Evolutionary conservation across 2,329 filamentous ascomycete genomes (phyloP), one percentile per base, ranked within the genome.

Genomic region (Xylariaceae sp.): DNA sequence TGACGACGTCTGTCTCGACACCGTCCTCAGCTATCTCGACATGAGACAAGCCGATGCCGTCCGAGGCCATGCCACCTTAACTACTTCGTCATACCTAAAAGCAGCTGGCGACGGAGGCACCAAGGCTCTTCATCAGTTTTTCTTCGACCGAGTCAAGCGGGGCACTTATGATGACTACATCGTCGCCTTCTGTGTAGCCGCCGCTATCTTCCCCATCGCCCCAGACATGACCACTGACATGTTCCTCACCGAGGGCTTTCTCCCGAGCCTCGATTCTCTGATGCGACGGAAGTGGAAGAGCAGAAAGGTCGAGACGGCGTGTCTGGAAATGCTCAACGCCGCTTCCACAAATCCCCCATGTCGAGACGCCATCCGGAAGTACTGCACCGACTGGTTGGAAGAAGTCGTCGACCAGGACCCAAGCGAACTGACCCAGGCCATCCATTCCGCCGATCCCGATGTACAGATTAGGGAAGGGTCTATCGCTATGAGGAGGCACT

Each of bases 101-200:
- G 86, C 88, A 23, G 86, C 89, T 2, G 85, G 86, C 50, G 84
- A 93, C 12, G 81, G 84, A 6, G 91, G 91, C 2, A 81, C 86
- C 62, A 80, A 85, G 62, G 83, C 87, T 62, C 84, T 97, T 48
- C 83, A 84, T 4, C 82, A 83, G 4, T 93, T 95, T 71, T 89
- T 97, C 70, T 87, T 87, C 51, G 79, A 83, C 16, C 86, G 88
- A 50, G 80, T 96, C 16, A 77, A 83, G 63, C 86, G 88, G 61
- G 87, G 87, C 50, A 93, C 89, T 20, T 90, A 92, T 61, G 93
- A 97, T 67, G 91, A 96, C 73, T 85, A 96, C 63, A 91, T 96
- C 52, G 81, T 95, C 48, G 93, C 93, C 5, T 98, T 97, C 72
- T 98, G 93, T 50, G 92, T 93, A n/a, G 91, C 92, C 5, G 86